Base-by-base conservation (phyloP, 2,329 filamentous ascomycete genomes). In the Neofusicoccum cordaticola region DNA sequence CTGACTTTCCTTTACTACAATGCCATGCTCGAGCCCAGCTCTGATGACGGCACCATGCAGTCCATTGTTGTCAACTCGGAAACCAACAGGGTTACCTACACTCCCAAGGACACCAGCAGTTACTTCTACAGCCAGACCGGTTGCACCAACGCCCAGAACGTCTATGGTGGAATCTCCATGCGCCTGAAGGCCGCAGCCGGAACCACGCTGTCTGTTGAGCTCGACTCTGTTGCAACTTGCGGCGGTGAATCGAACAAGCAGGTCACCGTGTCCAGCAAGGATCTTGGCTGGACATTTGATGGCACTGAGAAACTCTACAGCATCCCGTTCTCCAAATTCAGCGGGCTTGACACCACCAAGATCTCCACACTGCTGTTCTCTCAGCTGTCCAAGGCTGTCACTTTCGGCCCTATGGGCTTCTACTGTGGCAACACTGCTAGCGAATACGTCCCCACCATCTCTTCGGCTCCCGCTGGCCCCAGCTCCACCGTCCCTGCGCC, bases 1-100 rank as follows among this genome's bases (percentile, higher is more conserved):
- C 73, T 88, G 61, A 86, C 83, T 1, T 88, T 88, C 73, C 74
- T 88, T 15, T 84, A 79, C 69, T 88, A 88, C 77, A 88, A 88
- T 70, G 80, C 85, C 42, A 77, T 87, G 75, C 75, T 83, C 2
- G 76, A 83, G 67, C 79, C 85, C 3, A 83, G 83, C 5, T 85
- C 84, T 39, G 84, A 86, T 67, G 86, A 88, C 71, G 81, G 75
- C 2, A 83, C 83, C 6, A 86, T 87, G 83, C 77, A 79, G 22
- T 86, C 84, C 1, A 75, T 87, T 27, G 84, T 87, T n/a, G 77
- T 80, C 44, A 71, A 71, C 61, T 79, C 79, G 1, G 63, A 66
- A 22, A 69, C 71, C 66, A 81, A 84, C 74, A 81, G 78, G 53
- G 75, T 86, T 1, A 84, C 83, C 13, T 74, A 87, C 8, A 85